Evolutionary conservation across 2,329 filamentous ascomycete genomes (phyloP).

Genomic region (Colletotrichum sp.): DNA sequence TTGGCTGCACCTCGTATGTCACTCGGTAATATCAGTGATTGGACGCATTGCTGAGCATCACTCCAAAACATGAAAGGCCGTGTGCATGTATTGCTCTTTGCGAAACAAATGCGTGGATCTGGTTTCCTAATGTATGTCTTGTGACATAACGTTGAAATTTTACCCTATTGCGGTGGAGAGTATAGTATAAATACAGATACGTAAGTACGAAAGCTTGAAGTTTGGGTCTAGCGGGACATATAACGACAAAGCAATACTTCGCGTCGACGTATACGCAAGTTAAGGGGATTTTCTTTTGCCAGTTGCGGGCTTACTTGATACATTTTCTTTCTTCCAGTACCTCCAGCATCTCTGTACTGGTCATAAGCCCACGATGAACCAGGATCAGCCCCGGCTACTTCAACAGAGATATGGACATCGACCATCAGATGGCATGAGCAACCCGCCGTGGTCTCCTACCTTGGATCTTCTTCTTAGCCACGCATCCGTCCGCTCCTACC

Average conservation of each 20-base stretch:
- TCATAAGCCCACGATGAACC: no score
- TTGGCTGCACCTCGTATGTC: rapidly evolving
- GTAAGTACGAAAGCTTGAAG: neutral
- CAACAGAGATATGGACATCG: neutral
- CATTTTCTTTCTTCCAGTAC: neutral
- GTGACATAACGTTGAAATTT: no score
- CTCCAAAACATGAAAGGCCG: neutral
- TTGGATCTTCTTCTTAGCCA: slow-evolving; percentile 27
- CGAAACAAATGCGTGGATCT: neutral
- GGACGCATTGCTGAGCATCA: neutral
- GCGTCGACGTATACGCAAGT: rapidly evolving
- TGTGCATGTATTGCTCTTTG: neutral
- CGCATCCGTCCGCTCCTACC: slow-evolving; percentile 32
- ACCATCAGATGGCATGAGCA: neutral
- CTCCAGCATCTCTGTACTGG: no score
- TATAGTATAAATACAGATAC: neutral
- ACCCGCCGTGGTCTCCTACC: neutral
- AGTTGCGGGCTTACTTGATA: no score
- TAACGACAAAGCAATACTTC: no score
- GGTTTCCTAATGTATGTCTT: rapidly evolving
- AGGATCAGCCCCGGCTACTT: neutral
- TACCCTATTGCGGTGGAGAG: no score
- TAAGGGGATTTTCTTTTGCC: rapidly evolving
- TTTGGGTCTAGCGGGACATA: rapidly evolving
- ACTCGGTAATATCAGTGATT: neutral